Base-by-base conservation (phyloP, 2,329 filamentous ascomycete species). In the Biscogniauxia sp. region DNA sequence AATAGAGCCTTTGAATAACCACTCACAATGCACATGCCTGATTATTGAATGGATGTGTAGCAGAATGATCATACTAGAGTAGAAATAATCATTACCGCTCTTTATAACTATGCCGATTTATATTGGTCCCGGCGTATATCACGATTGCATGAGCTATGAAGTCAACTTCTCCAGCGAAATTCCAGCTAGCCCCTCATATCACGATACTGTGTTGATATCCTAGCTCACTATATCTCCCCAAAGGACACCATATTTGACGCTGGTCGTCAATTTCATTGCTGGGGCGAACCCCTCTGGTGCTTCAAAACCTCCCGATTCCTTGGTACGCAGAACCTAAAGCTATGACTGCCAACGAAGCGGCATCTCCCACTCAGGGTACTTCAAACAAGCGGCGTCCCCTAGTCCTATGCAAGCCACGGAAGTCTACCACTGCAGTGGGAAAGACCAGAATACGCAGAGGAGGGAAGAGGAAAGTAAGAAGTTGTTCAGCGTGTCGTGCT, bases 401-500 rank as follows among this genome's bases (percentile, higher is more conserved):
- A 37, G 32, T 45, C 37, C 7, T n/a, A 45, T 45, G 7, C 11
- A 55, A 49, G 7, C 53, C 59, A 20, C 45, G 50, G 13, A 51
- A 51, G 50, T 15, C 7, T n/a, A n/a, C 45, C 45, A n/a, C 45
- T 7, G 19, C 6, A 17, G 50, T 28, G 11, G 17, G 17, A 37
- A 37, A 65, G 15, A 63, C 57, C 5, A 59, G 66, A 13, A 62
- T 60, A 51, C 62, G 66, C 20, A 58, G 41, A 3, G 58, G 61
- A n/a, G 55, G 51, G 26, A 68, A 57, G 58, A 41, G 28, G n/a
- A 56, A 53, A n/a, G 51, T 57, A 2, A n/a, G 41, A 5, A 60
- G 66, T 54, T 68, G 66, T 50, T 51, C 54, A 1, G 54, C 61
- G 5, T 68, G 66, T 41, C 64, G 66, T 8, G 63, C 56, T 0